Evolutionary conservation across 495 filamentous ascomycete genomes (phyloP).

Genomic region (Penicillium simplicissimum): DNA sequence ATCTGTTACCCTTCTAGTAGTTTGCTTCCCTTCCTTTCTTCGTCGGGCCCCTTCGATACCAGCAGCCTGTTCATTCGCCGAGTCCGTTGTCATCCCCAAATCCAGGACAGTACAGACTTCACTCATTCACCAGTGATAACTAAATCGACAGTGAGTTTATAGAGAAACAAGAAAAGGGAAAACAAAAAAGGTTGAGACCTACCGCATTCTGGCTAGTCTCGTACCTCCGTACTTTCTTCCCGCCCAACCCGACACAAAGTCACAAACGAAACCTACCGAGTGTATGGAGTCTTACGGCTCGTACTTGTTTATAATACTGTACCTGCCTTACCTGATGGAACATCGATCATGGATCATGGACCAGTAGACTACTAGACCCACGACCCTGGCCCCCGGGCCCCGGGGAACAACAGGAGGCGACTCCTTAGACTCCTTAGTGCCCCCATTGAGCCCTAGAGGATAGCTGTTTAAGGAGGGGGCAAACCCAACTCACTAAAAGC

Average conservation of each 20-base stretch:
- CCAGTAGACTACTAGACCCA: conserved; percentile 36
- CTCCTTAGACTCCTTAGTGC: conserved; percentile 27
- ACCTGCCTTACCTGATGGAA: conserved; percentile 18
- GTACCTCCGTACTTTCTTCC: neutral
- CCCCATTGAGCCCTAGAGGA: conserved; percentile 4
- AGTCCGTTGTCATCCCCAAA: conserved; percentile 9
- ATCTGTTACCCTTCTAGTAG: neutral
- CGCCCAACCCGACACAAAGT: neutral
- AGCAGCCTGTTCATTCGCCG: conserved; percentile 18
- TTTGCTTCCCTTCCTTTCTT: neutral
- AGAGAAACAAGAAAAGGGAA: neutral
- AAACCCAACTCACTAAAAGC: conserved; percentile 17
- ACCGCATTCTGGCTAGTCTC: conserved; percentile 2
- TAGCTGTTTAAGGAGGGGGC: neutral
- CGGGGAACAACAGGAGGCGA: conserved; percentile 41
- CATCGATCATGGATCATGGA: conserved; percentile 16
- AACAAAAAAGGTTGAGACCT: conserved; percentile 1
- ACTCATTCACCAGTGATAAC: neutral
- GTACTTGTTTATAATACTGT: conserved; percentile 2
- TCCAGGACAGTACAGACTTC: neutral
- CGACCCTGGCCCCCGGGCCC: conserved; percentile 39
- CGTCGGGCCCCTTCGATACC: neutral
- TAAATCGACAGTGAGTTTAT: neutral
- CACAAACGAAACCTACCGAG: neutral
- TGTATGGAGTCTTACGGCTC: neutral